Conservation (phyloP, 2,329 filamentous ascomycete species). For the Talaromyces sp. region DNA sequence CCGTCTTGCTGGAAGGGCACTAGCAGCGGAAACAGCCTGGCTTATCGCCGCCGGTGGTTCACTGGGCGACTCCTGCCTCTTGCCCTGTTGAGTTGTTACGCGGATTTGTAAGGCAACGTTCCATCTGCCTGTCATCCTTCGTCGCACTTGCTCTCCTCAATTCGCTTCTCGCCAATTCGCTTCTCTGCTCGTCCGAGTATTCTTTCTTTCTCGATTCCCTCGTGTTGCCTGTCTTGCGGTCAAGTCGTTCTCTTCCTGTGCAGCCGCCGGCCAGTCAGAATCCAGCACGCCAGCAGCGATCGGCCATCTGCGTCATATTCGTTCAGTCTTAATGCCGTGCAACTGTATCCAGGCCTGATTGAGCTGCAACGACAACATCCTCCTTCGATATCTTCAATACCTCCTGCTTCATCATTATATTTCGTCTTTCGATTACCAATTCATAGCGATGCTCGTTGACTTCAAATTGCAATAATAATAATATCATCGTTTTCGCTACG, state of each 20-base stretch:
- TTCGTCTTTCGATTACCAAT: background rate
- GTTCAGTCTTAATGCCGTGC: background rate
- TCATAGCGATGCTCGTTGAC: background rate
- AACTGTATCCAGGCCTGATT: background rate
- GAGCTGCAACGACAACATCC: background rate
- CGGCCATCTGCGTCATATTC: conserved; percentile 12
- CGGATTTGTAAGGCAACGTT: background rate
- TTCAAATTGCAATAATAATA: background rate
- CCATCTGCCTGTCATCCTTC: background rate
- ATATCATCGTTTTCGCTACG: background rate
- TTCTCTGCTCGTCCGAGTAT: background rate
- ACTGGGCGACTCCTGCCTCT: conserved; percentile 1
- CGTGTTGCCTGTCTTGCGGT: background rate
- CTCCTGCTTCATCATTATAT: background rate
- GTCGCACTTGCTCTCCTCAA: background rate
- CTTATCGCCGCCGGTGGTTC: background rate
- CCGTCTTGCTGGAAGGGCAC: background rate
- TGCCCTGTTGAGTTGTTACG: too few relatives aligned
- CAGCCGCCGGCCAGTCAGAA: background rate
- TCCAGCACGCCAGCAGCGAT: background rate
- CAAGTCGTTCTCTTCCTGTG: background rate
- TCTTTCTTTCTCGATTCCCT: background rate
- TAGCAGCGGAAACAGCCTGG: background rate
- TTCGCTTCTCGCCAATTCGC: background rate
- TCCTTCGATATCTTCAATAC: background rate